A percentile compares a stretch with the other conserved stretches of the same genome.
phyloP scores from a whole-genome alignment of 2,329 filamentous ascomycete species.

The Phoma sp. region DNA sequence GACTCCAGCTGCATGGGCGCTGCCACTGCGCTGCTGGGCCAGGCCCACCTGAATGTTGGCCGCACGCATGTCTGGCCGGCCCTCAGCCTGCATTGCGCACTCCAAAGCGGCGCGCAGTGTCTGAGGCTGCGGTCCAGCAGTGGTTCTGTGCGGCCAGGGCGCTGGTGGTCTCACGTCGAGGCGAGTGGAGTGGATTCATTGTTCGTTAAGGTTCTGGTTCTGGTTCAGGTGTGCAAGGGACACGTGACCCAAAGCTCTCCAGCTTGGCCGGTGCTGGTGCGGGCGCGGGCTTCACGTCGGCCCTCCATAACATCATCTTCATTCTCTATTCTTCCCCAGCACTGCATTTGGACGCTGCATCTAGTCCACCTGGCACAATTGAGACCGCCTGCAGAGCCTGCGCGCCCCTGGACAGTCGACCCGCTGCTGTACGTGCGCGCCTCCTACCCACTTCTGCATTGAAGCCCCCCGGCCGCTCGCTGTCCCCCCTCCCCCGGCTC shows the following conservation, averaged over 20 bases:
- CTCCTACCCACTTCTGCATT: constrained; percentile 31
- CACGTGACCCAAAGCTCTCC: constrained; percentile 27
- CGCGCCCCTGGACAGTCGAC: constrained; percentile 22
- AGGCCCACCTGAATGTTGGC: neutral
- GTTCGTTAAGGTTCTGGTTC: neutral
- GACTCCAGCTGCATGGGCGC: neutral
- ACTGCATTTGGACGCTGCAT: constrained; percentile 34
- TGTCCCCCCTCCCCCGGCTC: constrained; percentile 18
- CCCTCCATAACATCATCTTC: constrained; percentile 42
- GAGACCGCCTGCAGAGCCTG: constrained; percentile 37
- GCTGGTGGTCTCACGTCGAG: constrained; percentile 6
- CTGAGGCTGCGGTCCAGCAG: neutral
- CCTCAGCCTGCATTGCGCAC: neutral
- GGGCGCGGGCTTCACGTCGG: constrained; percentile 22
- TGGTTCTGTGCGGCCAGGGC: neutral
- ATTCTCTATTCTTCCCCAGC: constrained; percentile 47
- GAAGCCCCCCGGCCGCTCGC: constrained; percentile 10
- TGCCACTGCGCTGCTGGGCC: neutral
- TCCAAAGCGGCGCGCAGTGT: constrained; percentile 1
- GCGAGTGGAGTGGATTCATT: neutral
- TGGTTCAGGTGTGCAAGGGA: no score
- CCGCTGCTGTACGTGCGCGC: constrained; percentile 37
- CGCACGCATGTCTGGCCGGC: neutral
- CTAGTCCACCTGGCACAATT: constrained; percentile 37
- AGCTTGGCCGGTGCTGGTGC: constrained; percentile 6